Percentiles rank a stretch among this genome's conserved stretches.
Conservation (phyloP, 441 rosid genomes). For the Aleurites moluccanus region DNA sequence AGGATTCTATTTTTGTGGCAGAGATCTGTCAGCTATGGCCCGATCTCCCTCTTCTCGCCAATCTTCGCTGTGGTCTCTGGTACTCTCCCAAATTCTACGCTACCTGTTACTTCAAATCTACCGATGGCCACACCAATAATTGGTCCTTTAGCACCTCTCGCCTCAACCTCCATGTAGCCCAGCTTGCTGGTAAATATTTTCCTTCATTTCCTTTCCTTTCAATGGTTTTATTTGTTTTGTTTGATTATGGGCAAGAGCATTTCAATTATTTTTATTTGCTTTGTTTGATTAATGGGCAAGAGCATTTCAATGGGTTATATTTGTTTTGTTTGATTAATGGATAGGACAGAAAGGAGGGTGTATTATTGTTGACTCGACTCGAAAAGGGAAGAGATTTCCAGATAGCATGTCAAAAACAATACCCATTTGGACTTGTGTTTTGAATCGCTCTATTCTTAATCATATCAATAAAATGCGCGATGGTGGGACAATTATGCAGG, state of each 20-base stretch:
- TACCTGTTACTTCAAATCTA: slow-evolving; percentile 92
- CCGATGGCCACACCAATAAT: slow-evolving; percentile 91
- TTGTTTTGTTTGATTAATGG: slow-evolving; percentile 24
- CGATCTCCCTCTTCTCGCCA: slow-evolving; percentile 72
- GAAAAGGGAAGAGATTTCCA: slow-evolving; percentile 89
- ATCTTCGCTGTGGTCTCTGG: slow-evolving; percentile 98
- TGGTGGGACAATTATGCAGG: slow-evolving; percentile 21
- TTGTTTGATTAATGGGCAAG: slow-evolving; percentile 22
- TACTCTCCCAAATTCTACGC: slow-evolving; percentile 62
- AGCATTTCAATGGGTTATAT: background rate
- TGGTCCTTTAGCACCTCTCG: slow-evolving; percentile 84
- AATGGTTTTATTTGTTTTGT: background rate
- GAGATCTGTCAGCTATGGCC: slow-evolving; percentile 91
- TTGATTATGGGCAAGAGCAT: background rate
- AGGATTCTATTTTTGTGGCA: slow-evolving; percentile 75
- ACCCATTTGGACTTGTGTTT: slow-evolving; percentile 88
- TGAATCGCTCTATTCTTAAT: slow-evolving; percentile 63
- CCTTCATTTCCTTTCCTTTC: background rate
- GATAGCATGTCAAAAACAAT: slow-evolving; percentile 98
- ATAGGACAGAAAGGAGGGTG: slow-evolving; percentile 95
- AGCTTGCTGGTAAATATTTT: slow-evolving; percentile 55
- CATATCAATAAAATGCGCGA: slow-evolving; percentile 35
- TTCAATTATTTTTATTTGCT: background rate
- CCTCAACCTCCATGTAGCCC: slow-evolving; percentile 84
- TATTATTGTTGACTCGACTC: slow-evolving; percentile 77